Evolutionary conservation across 1,139 yeast genomes (phyloP), one percentile per base, ranked within the genome.

Genomic region (Pichia sp.): DNA sequence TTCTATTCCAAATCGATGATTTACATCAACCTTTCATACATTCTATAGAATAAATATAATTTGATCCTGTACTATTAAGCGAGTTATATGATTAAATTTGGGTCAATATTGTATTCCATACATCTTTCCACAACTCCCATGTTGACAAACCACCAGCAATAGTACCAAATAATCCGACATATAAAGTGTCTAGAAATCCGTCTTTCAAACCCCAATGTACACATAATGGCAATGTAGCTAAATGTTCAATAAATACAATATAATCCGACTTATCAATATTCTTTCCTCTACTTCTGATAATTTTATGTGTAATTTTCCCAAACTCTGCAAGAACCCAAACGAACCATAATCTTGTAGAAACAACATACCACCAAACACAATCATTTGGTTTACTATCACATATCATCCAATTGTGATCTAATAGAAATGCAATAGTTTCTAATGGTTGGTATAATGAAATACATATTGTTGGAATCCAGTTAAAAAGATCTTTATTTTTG

Each of bases 331-430:
- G 53, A 11, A 75, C 63, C 55, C 72, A 75, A 0, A 64, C 64
- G 2, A 78, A 79, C 81, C 81, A 75, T n/a, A 74, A 66, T 41
- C 77, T 60, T 26, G 74, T 69, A 43, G 78, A 72, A 67, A 76
- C 64, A 5, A 56, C 54, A 37, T 57, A 59, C 47, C 53, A 59
- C 55, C 50, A 30, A 39, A 26, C 6, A 28, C 35, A 21, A 38
- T 50, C 25, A 12, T 46, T 40, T 4, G 34, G 24, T 8, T 38
- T 64, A 47, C 71, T 72, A 28, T 54, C 50, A 18, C 76, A 72
- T 7, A 68, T 66, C 2, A 73, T 62, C 75, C 77, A 74, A 48
- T 71, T 65, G 52, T 74, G 79, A 37, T 73, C 79, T 3, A 74
- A 68, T 33, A 71, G 59, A 74, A 78, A 75, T 2, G 79, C 80